A percentile compares a stretch with the other conserved stretches of the same genome.
Evolutionary conservation across 345 rosid genomes (phyloP).

Genomic region (Eutrema heterophyllum): DNA sequence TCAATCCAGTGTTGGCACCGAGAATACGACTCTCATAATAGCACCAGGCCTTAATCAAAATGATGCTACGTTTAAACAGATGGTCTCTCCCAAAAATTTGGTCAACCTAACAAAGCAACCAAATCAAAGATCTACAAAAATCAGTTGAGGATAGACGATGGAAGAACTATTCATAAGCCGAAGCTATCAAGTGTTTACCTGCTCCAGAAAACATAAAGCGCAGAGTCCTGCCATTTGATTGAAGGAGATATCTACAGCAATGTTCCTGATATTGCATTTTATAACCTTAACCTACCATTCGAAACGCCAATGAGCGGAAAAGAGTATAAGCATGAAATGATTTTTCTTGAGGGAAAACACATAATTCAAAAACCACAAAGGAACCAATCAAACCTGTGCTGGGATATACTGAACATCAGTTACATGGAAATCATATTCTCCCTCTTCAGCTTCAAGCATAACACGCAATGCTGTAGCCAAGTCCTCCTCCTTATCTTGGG

Average conservation of each 20-base stretch:
- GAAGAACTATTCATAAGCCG: neutral
- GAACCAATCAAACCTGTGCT: conserved; percentile 59
- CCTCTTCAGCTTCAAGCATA: conserved; percentile 45
- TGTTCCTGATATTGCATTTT: conserved; percentile 51
- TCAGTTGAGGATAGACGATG: neutral
- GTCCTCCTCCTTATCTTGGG: conserved; percentile 49
- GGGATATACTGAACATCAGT: conserved; percentile 56
- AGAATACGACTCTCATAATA: conserved; percentile 84
- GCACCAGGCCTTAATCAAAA: conserved; percentile 88
- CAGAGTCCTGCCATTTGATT: conserved; percentile 72
- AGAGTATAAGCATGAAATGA: neutral
- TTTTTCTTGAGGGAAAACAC: neutral
- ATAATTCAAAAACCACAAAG: neutral
- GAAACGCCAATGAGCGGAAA: neutral
- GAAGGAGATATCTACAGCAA: conserved; percentile 73
- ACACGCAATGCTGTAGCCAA: conserved; percentile 40
- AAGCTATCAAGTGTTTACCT: conserved; percentile 34
- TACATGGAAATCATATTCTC: conserved; percentile 38
- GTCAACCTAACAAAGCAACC: conserved; percentile 53
- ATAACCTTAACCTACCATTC: conserved; percentile 66
- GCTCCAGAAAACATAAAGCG: conserved; percentile 71
- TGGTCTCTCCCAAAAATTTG: conserved; percentile 54
- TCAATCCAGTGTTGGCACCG: conserved; percentile 74
- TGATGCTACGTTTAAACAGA: conserved; percentile 74
- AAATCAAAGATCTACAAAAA: neutral